phyloP scores from a whole-genome alignment of 2,329 filamentous ascomycete species.

The Sclerotinia minor region DNA sequence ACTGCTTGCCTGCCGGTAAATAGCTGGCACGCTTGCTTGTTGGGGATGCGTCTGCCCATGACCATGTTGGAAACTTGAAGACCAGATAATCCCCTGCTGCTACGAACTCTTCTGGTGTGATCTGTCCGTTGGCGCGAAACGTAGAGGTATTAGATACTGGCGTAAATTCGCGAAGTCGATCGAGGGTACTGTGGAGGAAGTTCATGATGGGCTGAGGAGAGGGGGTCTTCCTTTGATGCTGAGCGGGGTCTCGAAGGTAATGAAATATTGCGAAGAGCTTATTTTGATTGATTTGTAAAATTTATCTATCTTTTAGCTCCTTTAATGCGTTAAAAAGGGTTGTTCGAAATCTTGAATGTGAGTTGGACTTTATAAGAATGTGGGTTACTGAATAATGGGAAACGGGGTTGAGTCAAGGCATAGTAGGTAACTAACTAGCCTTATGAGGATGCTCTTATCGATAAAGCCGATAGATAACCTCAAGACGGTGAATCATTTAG shows the following conservation, averaged over 20 bases:
- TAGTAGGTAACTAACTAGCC: background rate
- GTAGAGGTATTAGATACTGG: conserved; percentile 88
- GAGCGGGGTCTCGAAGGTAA: conserved; percentile 17
- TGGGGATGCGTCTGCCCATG: conserved; percentile 88
- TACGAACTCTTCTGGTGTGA: conserved; percentile 96
- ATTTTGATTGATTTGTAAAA: background rate
- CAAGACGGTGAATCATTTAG: conserved; percentile 6
- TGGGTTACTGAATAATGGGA: background rate
- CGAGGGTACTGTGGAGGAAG: conserved; percentile 87
- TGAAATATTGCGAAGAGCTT: background rate
- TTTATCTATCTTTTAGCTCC: background rate
- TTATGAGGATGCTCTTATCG: conserved; percentile 25
- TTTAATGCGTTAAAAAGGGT: background rate
- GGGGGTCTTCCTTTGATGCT: conserved; percentile 23
- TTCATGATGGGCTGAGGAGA: conserved; percentile 60
- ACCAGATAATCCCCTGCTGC: conserved; percentile 95
- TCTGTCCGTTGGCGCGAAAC: conserved; percentile 90
- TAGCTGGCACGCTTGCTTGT: conserved; percentile 75
- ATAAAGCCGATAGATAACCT: conserved; percentile 23
- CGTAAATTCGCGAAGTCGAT: conserved; percentile 88
- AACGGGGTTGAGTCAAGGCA: conserved; percentile 2
- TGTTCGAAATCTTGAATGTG: background rate
- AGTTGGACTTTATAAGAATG: conserved; percentile 5
- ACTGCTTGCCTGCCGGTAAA: conserved; percentile 89
- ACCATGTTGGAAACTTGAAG: conserved; percentile 99